Base-by-base conservation (phyloP, 1,139 yeast species). In the Suhomyces chickasaworum region DNA sequence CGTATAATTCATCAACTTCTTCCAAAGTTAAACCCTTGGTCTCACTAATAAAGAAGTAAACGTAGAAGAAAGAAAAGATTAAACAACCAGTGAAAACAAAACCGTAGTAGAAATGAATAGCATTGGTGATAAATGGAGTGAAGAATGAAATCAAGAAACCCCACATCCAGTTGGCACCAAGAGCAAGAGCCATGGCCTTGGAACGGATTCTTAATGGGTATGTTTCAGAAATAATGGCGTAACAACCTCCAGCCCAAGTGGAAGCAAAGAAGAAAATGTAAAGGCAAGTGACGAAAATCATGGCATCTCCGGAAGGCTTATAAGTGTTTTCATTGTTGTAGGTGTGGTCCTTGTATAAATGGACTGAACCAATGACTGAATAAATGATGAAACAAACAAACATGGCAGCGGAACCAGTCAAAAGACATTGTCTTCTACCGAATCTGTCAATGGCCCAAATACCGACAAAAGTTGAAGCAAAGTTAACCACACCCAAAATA, bases 201-300 rank as follows among this genome's bases (percentile, higher is more conserved):
- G 93, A 81, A 70, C 95, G 80, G 55, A 87, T 83, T 60, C 91
- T 82, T 55, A 87, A 74, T 47, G 96, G 91, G 69, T 81, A 89
- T 33, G 87, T 73, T 68, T 89, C 96, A 39, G 95, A 84, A 46
- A 85, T 80, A 58, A 87, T 83, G 48, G 87, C 86, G 80, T 82
- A 89, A 39, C 84, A 84, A 62, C 85, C 81, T 59, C 95, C 93
- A 53, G 93, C 96, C 95, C 96, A 89, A 8, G 95, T 83, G 33
- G 86, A 77, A 29, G 96, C 93, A 64, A 89, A 89, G 73, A 81
- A 84, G 79, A 86, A 85, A 54, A 89, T 86, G 73, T 83, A 89
- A 52, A 86, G 64, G 67, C 95, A 87, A 31, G 93, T 83, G 57
- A 89, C 78, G 59, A 86, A 84, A 63, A 89, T 86, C 89, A 81